Base-by-base conservation (phyloP, 306 rosid species). In the Acacia melanoxylon region DNA sequence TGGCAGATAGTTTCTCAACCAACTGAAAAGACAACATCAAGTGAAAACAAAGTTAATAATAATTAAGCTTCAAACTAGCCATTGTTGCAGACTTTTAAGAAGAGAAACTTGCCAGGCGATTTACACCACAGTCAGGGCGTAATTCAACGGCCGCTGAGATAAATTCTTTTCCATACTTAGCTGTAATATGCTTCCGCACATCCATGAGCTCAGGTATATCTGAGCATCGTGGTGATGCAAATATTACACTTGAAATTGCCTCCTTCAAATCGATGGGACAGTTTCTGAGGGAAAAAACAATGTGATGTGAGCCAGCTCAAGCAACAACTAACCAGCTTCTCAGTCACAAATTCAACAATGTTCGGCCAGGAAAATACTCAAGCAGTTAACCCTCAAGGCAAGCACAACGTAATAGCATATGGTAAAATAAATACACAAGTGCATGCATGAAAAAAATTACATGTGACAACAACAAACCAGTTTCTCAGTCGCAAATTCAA, bases 71-170 rank as follows among this genome's bases (percentile, higher is more conserved):
- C 40, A 65, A 75, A 74, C 68, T 61, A 68, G 48, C 74, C 67
- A 59, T 76, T 63, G 35, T 74, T 72, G 75, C 45, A 65, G 76
- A 76, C 63, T 46, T 80, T 37, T 33, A 41, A 69, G 77, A 61
- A 70, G 46, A 88, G 78, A 85, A 81, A 87, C 90, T 82, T 85
- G 88, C 99, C 99, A 92, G 76, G 78, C 97, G 97, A 85, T 88
- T 89, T 59, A 93, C 99, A 31, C 99, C 98, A 86, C 98, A 93
- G 76, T 96, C 97, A 12, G 99, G 98, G 54, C 98, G 99, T 84
- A 93, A 72, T 67, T 96, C 99, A 46, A 86, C 46, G 80, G 98
- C 98, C 6, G 96, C 91, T 74, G 93, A 65, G 80, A 84, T 74
- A 58, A 96, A 93, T 56, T 96, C 97, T 86, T 96, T 96, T 71